Conservation (phyloP, 1,284 basidiomycete species). For the Stygiomarasmius scandens region DNA sequence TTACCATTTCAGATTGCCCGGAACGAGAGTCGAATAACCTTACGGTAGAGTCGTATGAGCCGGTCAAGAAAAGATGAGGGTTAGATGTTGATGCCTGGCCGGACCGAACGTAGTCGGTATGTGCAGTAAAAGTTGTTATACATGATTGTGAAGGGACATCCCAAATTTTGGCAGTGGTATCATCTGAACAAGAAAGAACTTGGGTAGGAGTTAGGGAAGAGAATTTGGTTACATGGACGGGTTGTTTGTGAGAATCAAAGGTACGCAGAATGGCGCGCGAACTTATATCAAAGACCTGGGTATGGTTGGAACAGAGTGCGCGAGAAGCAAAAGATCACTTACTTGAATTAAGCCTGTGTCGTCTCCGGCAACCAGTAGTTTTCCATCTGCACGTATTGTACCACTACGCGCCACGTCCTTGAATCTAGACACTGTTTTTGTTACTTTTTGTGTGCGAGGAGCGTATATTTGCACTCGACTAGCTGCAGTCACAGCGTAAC, state of each 20-base stretch:
- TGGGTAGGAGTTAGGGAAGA: slow-evolving; percentile 82
- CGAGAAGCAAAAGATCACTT: slow-evolving; percentile 15
- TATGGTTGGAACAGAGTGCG: slow-evolving; percentile 17
- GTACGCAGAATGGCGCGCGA: slow-evolving; percentile 93
- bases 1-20: slow-evolving; percentile 80
- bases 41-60: slow-evolving; percentile 94
- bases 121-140: slow-evolving; percentile 79
- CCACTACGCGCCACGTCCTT: slow-evolving; percentile 94
- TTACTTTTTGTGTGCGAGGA: slow-evolving; percentile 91
- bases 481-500: slow-evolving; percentile 94
- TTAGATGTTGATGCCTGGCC: slow-evolving; percentile 85
- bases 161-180: slow-evolving; percentile 93
- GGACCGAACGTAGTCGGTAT: slow-evolving; percentile 95
- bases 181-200: slow-evolving; percentile 94
- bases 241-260: slow-evolving; percentile 91
- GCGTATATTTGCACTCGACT: slow-evolving; percentile 96
- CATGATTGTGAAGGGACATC: slow-evolving; percentile 91
- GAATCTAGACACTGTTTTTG: slow-evolving; percentile 95
- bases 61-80: slow-evolving; percentile 86
- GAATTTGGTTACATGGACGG: slow-evolving; percentile 94
- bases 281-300: slow-evolving; percentile 90
- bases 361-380: slow-evolving; percentile 93
- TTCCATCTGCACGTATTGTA: slow-evolving; percentile 89
- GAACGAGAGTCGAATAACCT: slow-evolving; percentile 88
- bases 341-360: slow-evolving; percentile 94